Percentiles rank a stretch among this genome's conserved stretches.
phyloP scores from a whole-genome alignment of 352 stramenopile genomes.

The Phytophthora aleatoria region DNA sequence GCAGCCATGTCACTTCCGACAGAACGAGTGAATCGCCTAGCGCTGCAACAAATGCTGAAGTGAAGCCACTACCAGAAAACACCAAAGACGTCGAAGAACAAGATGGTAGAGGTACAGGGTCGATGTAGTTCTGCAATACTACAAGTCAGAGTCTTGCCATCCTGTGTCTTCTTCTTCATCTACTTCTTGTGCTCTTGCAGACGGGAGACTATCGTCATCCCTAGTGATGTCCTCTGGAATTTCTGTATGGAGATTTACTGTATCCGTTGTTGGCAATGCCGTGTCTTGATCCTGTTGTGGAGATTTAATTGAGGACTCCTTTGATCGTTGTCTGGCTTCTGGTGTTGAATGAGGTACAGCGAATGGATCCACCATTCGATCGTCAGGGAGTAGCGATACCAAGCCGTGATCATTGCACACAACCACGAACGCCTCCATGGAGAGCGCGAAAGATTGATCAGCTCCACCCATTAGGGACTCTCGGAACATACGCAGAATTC shows the following conservation, averaged over 20 bases:
- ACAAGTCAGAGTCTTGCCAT: conserved; percentile 1
- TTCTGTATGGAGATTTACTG: conserved; percentile 3
- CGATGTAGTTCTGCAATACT: background rate
- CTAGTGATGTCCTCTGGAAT: conserved; percentile 48
- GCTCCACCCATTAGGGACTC: conserved; percentile 65
- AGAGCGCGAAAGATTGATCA: conserved; percentile 76
- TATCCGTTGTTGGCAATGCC: background rate
- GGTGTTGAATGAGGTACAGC: background rate
- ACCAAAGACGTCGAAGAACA: background rate
- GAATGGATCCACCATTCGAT: conserved; percentile 64
- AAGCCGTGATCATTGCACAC: conserved; percentile 78
- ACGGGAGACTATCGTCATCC: conserved; percentile 10
- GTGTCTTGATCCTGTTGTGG: background rate
- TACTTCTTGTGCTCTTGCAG: conserved; percentile 52
- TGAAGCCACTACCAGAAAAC: conserved; percentile 17
- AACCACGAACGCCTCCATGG: conserved; percentile 69
- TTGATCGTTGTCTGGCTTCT: conserved; percentile 1
- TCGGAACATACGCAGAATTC: conserved; percentile 78
- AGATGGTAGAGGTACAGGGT: background rate
- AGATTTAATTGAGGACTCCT: background rate
- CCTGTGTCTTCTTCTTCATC: conserved; percentile 38
- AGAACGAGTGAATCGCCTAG: conserved; percentile 10
- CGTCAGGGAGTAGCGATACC: conserved; percentile 64
- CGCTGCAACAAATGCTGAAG: conserved; percentile 13
- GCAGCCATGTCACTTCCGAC: conserved; percentile 13